Conservation (phyloP, 1,284 basidiomycete species). For the Athelia psychrophila region DNA sequence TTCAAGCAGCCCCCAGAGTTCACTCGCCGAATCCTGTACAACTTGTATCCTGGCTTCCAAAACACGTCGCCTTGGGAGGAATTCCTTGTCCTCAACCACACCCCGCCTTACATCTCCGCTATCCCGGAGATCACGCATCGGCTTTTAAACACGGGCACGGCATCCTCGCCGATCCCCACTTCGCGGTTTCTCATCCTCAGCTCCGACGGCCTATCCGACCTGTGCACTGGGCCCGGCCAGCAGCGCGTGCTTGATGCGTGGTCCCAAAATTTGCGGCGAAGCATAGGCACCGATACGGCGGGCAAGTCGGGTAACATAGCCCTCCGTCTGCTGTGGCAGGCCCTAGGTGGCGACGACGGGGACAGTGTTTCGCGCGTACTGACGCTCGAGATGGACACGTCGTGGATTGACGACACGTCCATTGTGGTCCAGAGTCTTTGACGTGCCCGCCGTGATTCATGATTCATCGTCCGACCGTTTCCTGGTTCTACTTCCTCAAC, state of each 20-base stretch:
- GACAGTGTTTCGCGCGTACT: slow-evolving; percentile 54
- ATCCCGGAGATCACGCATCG: slow-evolving; percentile 60
- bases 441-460: slow-evolving; percentile 8
- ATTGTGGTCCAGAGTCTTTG: slow-evolving; percentile 61
- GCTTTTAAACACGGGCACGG: slow-evolving; percentile 29
- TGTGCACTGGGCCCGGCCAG: slow-evolving; percentile 47
- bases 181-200: slow-evolving; percentile 55
- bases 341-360: slow-evolving; percentile 55
- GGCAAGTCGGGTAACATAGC: slow-evolving; percentile 46
- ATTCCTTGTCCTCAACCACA: slow-evolving; percentile 56
- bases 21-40: slow-evolving; percentile 65
- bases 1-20: slow-evolving; percentile 72
- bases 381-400: slow-evolving; percentile 61
- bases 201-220: slow-evolving; percentile 66
- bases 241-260: slow-evolving; percentile 44
- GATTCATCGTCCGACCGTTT: no score
- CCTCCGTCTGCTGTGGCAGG: slow-evolving; percentile 51
- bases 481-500: no score
- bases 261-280: slow-evolving; percentile 36
- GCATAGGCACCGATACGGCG: not conserved
- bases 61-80: slow-evolving; percentile 63
- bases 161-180: not conserved
- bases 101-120: slow-evolving; percentile 68
- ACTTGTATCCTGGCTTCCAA: slow-evolving; percentile 59
- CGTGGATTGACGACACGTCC: slow-evolving; percentile 72